These are phyloP conservation scores for Chrysoporthe deuterocubensis DNA, from an alignment of 2,329 filamentous ascomycete species.

Conservation along the genomic window DNA sequence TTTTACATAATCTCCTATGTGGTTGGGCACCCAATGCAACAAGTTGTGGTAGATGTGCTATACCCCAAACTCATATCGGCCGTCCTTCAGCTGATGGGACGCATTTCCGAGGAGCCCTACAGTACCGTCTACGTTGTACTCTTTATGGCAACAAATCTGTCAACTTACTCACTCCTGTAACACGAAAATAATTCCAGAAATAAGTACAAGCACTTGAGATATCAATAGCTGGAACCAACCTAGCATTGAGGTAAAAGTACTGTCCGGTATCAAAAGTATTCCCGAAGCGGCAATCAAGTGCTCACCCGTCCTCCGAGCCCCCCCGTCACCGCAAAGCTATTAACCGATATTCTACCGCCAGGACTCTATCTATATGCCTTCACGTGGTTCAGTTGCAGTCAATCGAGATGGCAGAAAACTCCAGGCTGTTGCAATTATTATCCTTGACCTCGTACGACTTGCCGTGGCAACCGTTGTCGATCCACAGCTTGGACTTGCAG, in stretches of 20 bases:
- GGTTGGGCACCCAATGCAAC: neutral
- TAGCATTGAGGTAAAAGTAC: neutral
- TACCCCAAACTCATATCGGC: neutral
- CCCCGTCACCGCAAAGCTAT: neutral
- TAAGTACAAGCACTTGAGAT: neutral
- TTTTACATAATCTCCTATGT: neutral
- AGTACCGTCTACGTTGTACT: too few relatives aligned
- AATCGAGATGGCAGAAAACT: neutral
- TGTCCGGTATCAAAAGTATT: neutral
- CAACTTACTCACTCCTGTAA: neutral
- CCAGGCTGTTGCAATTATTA: neutral
- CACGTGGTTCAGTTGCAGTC: neutral
- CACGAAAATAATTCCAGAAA: neutral
- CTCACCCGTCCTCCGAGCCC: neutral
- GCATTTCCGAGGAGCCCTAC: too few relatives aligned
- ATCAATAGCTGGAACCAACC: neutral
- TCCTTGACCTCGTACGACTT: neutral
- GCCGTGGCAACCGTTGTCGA: neutral
- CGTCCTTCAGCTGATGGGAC: neutral
- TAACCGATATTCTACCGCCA: neutral
- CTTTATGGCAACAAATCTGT: neutral
- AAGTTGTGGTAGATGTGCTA: neutral
- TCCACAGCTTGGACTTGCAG: conserved; percentile 1
- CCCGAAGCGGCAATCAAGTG: neutral
- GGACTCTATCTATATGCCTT: neutral